Evolutionary conservation across 2,329 filamentous ascomycete genomes (phyloP), one percentile per base, ranked within the genome.

Genomic region (Hyphodiscus sp.): DNA sequence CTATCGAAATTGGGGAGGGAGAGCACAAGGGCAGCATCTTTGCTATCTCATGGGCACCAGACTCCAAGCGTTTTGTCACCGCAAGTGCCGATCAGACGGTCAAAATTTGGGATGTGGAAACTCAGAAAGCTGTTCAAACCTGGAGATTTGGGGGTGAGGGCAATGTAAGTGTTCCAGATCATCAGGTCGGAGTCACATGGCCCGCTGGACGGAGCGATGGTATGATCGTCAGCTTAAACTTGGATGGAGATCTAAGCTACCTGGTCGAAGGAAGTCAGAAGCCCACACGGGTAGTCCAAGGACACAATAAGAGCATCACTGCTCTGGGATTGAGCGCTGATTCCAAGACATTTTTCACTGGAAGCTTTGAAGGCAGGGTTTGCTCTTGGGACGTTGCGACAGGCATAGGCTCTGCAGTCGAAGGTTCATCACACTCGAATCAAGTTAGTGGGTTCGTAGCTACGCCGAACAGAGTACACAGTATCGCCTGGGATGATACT

Each of bases 141-240:
- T 99, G 94, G 94, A 81, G 81, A 59, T 81, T 97, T 68, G 91
- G 91, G 20, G 82, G 81, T 30, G 86, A 91, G 43, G 85, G 85
- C 16, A 75, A 74, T 45, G 79, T 85, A 57, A 90, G 82, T 67
- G 76, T 96, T 41, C 78, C 79, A 2, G 81, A 96, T 67, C 94
- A 99, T 70, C 94, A 99, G 68, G 89, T 97, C 30, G 94, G 94
- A 50, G 90, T 99, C 6, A 89, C 94, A 10, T 95, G 91, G 84
- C 89, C 91, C 1, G 78, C 83, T 46, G 88, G 87, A 47, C 81
- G 92, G 59, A 87, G 76, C 50, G 94, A 99, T 68, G 89, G 87
- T 29, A 76, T 96, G 56, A 83, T 99, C 59, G 91, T 99, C 69
- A 95, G 89, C 69, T 75, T 97, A 60, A 94, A 90, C 63, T 78